Conservation (phyloP, 805 yeast genomes). For the Ogataea glucozyma region DNA sequence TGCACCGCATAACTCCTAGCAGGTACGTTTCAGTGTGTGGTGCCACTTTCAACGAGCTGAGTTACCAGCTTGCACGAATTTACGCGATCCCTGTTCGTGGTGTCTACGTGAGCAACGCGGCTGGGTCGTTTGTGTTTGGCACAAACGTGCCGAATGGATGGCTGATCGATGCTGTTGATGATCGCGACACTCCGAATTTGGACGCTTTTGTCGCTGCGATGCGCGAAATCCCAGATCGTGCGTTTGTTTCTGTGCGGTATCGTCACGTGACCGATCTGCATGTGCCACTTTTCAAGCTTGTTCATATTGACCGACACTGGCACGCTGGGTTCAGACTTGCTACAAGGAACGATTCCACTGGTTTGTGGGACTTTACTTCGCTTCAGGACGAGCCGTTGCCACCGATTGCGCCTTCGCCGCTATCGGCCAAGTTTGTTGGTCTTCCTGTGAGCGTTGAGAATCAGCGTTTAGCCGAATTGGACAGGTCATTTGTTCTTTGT, state of each 20-base stretch:
- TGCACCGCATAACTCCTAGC: conserved; percentile 81
- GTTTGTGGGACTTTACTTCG: conserved; percentile 55
- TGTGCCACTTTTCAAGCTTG: conserved; percentile 63
- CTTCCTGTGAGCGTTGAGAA: conserved; percentile 58
- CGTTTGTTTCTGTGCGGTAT: conserved; percentile 67
- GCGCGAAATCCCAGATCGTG: conserved; percentile 73
- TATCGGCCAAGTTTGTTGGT: conserved; percentile 68
- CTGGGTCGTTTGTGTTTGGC: conserved; percentile 71
- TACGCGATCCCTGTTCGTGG: conserved; percentile 85
- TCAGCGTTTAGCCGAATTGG: conserved; percentile 57
- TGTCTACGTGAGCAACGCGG: conserved; percentile 74
- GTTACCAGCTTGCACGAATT: conserved; percentile 86
- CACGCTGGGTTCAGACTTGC: conserved; percentile 68
- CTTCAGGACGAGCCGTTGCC: conserved; percentile 64
- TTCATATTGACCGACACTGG: conserved; percentile 87
- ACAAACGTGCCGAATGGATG: conserved; percentile 68
- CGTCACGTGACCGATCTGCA: conserved; percentile 82
- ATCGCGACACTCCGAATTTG: conserved; percentile 68
- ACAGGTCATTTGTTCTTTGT: conserved; percentile 72
- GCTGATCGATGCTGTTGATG: conserved; percentile 78
- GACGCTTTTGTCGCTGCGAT: conserved; percentile 78
- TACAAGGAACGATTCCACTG: conserved; percentile 54
- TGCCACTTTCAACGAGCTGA: conserved; percentile 79
- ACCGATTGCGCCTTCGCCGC: conserved; percentile 52
- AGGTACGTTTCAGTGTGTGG: conserved; percentile 82